Base-by-base conservation (phyloP, 805 yeast species). In the Pichia membranifaciens region DNA sequence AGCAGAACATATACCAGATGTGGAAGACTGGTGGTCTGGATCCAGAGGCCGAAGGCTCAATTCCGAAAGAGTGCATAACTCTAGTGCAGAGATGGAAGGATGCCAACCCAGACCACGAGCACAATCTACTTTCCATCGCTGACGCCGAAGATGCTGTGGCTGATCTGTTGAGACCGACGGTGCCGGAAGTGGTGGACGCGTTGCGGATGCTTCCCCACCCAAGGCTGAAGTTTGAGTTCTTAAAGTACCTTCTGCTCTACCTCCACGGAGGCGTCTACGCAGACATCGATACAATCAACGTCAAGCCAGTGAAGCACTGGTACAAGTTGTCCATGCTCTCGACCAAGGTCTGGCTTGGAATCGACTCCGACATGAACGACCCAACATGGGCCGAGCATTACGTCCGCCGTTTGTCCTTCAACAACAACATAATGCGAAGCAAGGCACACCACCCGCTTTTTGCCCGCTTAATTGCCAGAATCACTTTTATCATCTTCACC, bases 211-310 rank as follows among this genome's bases (percentile, higher is more conserved):
- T 80, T 47, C 84, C 84, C 1, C 74, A 77, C 58, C 72, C 68
- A 22, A 69, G 76, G 40, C 60, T 75, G 41, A 64, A 66, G 51
- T 76, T 71, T 65, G 84, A 80, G 56, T 78, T 78, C 51, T 69
- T 79, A 58, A 68, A 81, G 48, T 80, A 78, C 55, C 61, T 78
- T 47, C 67, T 77, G 4, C 52, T 78, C 4, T 78, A 58, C 51
- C 69, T 81, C 5, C 60, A 67, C 35, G 85, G 85, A 41, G 85
- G 85, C 21, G 73, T 76, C 5, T 80, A 80, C 55, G 73, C 82
- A 3, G 84, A 80, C 56, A 75, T 79, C 21, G 85, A 80, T 57
- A 79, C 84, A 1, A 68, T 64, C 47, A 74, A 80, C 20, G 67
- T 74, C 49, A 79, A 73, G 49, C 82, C 82, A 6, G 45, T 65